phyloP scores from a whole-genome alignment of 257 asterid genomes.

The Perilla frutescens region DNA sequence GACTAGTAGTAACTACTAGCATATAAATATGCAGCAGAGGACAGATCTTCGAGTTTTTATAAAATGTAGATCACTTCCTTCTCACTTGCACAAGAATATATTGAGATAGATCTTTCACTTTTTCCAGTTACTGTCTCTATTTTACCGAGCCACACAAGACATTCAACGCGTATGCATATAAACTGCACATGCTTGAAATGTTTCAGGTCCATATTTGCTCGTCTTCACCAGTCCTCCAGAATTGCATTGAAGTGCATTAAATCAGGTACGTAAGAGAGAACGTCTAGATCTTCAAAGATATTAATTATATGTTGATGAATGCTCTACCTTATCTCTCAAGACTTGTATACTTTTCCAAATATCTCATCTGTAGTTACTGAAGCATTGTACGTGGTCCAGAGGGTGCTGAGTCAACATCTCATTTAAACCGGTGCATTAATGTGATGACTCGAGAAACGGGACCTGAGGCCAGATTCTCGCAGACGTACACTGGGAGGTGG shows the following conservation, averaged over 20 bases:
- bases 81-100: slow-evolving; percentile 5
- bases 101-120: not conserved
- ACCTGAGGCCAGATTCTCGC: not conserved
- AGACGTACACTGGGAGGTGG: not conserved
- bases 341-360: not conserved
- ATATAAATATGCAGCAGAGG: slow-evolving; percentile 20
- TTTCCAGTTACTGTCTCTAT: not conserved
- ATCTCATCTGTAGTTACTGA: slow-evolving; percentile 7
- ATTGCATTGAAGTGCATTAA: slow-evolving; percentile 1
- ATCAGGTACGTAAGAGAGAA: slow-evolving; percentile 3
- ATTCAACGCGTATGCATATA: not conserved
- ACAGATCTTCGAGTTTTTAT: slow-evolving; percentile 5
- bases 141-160: too few relatives aligned
- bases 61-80: not conserved
- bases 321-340: not conserved
- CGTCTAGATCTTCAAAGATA: not conserved
- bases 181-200: not conserved
- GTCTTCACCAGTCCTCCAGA: slow-evolving; percentile 10
- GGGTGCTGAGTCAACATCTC: not conserved
- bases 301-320: not conserved
- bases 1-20: not conserved
- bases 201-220: slow-evolving; percentile 1
- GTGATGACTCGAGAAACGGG: not conserved
- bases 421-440: not conserved
- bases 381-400: slow-evolving; percentile 4